Percentiles rank a stretch among this genome's conserved stretches.
These are phyloP conservation scores for Anethum foeniculum DNA, from an alignment of 140 eudicot species.

Conservation along the genomic window DNA sequence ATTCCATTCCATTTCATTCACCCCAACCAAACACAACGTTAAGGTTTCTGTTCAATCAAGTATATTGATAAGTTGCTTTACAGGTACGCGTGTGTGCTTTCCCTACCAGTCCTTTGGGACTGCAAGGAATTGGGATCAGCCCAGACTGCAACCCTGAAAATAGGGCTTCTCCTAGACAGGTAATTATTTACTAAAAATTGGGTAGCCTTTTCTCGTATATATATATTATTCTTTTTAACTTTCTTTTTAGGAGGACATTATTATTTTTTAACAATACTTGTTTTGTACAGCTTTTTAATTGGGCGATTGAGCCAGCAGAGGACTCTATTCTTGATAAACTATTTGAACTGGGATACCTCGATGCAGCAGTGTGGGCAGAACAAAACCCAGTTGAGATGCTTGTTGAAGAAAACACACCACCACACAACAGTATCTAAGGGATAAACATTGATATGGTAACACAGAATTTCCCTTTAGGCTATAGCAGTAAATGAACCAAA, in stretches of 20 bases:
- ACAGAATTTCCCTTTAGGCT: neutral
- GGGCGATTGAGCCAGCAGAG: conserved; percentile 93
- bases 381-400: conserved; percentile 53
- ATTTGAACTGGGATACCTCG: conserved; percentile 61
- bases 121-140: conserved; percentile 86
- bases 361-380: conserved; percentile 72
- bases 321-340: conserved; percentile 65
- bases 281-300: conserved; percentile 53
- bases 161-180: conserved; percentile 79
- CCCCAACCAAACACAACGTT: too few species aligned
- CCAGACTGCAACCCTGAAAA: conserved; percentile 91
- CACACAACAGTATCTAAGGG: neutral
- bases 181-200: conserved; percentile 8
- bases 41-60: neutral
- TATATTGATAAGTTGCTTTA: conserved; percentile 5
- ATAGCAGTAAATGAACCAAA: neutral
- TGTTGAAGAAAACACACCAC: conserved; percentile 34
- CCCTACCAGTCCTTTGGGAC: conserved; percentile 73
- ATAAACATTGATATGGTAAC: neutral
- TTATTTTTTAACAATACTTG: neutral
- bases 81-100: conserved; percentile 93
- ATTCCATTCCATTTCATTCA: too few species aligned
- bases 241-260: too few species aligned
- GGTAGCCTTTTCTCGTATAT: neutral
- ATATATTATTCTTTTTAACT: neutral